Evolutionary conservation across 2,329 filamentous ascomycete genomes (phyloP).

Genomic region (Ramularia endophylla): DNA sequence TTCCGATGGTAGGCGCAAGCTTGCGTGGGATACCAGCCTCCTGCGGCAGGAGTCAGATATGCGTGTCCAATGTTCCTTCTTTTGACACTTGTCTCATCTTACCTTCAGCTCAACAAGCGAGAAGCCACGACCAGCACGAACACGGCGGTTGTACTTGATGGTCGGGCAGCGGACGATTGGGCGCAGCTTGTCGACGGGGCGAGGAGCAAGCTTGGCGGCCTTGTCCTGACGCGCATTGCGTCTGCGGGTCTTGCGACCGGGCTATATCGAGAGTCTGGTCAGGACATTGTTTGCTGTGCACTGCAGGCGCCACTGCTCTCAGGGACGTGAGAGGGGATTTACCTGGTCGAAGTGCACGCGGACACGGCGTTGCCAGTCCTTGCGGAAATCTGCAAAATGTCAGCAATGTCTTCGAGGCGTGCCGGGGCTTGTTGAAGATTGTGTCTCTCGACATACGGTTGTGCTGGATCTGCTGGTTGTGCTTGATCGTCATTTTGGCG

Average conservation of each 20-base stretch:
- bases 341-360: slow-evolving; percentile 99
- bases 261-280: slow-evolving; percentile 50
- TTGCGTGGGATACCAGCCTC: slow-evolving; percentile 94
- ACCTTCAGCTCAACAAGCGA: slow-evolving; percentile 98
- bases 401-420: slow-evolving; percentile 7
- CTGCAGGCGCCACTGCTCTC: slow-evolving; percentile 50
- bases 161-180: slow-evolving; percentile 97
- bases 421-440: background rate
- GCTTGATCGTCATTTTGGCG: slow-evolving; percentile 68
- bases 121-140: slow-evolving; percentile 96
- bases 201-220: slow-evolving; percentile 90
- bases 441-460: slow-evolving; percentile 51
- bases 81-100: too few species aligned
- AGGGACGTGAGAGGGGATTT: slow-evolving; percentile 51
- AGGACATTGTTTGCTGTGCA: slow-evolving; percentile 32
- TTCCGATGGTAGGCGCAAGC: slow-evolving; percentile 92
- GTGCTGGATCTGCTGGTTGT: slow-evolving; percentile 98
- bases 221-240: slow-evolving; percentile 88
- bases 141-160: slow-evolving; percentile 96
- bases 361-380: slow-evolving; percentile 99
- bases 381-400: slow-evolving; percentile 74
- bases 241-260: slow-evolving; percentile 92
- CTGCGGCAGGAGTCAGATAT: slow-evolving; percentile 45
- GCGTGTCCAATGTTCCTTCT: too few species aligned
- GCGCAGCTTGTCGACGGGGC: slow-evolving; percentile 93